A percentile compares a stretch with the other conserved stretches of the same genome.
Conservation (phyloP, 495 filamentous ascomycete species). For the Hypoxylon rickii region DNA sequence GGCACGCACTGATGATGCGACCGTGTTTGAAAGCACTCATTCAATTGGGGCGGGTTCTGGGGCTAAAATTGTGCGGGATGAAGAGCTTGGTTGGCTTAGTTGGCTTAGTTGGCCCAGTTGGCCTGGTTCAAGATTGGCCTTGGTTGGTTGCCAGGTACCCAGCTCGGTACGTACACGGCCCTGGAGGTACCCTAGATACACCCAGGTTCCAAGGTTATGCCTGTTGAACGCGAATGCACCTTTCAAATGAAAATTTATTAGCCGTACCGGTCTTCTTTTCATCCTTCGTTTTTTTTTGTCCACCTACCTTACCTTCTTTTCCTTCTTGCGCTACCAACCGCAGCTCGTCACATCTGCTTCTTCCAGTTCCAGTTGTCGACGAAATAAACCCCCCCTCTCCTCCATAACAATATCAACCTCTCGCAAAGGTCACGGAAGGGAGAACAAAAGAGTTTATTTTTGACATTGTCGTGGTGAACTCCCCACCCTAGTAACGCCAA, state of each 20-base stretch:
- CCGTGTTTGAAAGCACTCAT: slow-evolving; percentile 31
- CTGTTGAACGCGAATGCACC: slow-evolving; percentile 24
- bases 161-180: neutral
- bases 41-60: slow-evolving; percentile 32
- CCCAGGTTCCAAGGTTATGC: neutral
- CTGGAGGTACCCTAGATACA: neutral
- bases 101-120: no score
- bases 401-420: slow-evolving; percentile 9
- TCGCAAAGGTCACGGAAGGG: slow-evolving; percentile 22
- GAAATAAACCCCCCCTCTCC: slow-evolving; percentile 24
- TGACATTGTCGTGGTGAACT: slow-evolving; percentile 6
- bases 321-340: slow-evolving; percentile 1
- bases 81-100: slow-evolving; percentile 19
- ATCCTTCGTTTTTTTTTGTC: slow-evolving; percentile 13
- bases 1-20: slow-evolving; percentile 28
- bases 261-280: slow-evolving; percentile 29
- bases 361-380: slow-evolving; percentile 24
- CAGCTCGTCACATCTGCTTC: slow-evolving; percentile 23
- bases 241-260: slow-evolving; percentile 36
- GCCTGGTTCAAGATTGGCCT: no score
- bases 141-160: no score
- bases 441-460: slow-evolving; percentile 19
- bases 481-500: slow-evolving; percentile 11
- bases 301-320: slow-evolving; percentile 10
- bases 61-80: slow-evolving; percentile 36